phyloP scores from a whole-genome alignment of 2,329 filamentous ascomycete species.

The Drechslera avenae region DNA sequence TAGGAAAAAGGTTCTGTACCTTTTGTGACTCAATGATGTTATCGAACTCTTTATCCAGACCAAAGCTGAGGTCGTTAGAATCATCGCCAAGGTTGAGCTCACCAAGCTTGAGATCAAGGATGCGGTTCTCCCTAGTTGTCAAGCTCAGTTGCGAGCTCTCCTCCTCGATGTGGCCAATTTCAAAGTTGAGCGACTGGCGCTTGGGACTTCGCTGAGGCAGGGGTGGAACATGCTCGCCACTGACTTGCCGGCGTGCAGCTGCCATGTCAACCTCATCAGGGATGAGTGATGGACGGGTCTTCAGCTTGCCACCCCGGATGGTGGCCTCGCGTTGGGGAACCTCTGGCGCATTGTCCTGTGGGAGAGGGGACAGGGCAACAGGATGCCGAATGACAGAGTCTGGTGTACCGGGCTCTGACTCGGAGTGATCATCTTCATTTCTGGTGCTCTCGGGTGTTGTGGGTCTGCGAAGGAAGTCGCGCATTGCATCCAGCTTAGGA shows the following conservation, averaged over 20 bases:
- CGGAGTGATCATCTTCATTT: slow-evolving; percentile 53
- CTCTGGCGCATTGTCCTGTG: slow-evolving; percentile 60
- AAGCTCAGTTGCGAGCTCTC: slow-evolving; percentile 37
- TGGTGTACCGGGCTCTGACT: slow-evolving; percentile 72
- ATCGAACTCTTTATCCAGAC: slow-evolving; percentile 90
- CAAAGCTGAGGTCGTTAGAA: slow-evolving; percentile 75
- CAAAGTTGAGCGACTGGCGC: slow-evolving; percentile 44
- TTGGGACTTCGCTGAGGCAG: slow-evolving; percentile 47
- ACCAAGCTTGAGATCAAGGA: slow-evolving; percentile 80
- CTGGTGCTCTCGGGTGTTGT: slow-evolving; percentile 55
- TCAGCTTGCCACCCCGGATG: slow-evolving; percentile 87
- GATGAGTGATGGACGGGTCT: slow-evolving; percentile 85
- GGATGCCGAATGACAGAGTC: slow-evolving; percentile 89
- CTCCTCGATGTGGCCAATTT: slow-evolving; percentile 43
- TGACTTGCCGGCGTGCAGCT: slow-evolving; percentile 82
- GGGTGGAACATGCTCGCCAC: slow-evolving; percentile 66
- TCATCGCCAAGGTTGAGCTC: slow-evolving; percentile 77
- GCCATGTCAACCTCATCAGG: slow-evolving; percentile 87
- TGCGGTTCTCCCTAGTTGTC: slow-evolving; percentile 48
- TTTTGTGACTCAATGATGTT: slow-evolving; percentile 96
- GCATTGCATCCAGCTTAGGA: slow-evolving; percentile 47
- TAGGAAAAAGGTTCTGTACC: slow-evolving; percentile 65
- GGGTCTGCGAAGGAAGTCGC: slow-evolving; percentile 52
- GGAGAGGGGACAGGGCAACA: slow-evolving; percentile 50
- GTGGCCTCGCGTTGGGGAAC: slow-evolving; percentile 85